A percentile compares a stretch with the other conserved stretches of the same genome.
Conservation (phyloP, 139 green algal species). For the Volvox africanus region DNA sequence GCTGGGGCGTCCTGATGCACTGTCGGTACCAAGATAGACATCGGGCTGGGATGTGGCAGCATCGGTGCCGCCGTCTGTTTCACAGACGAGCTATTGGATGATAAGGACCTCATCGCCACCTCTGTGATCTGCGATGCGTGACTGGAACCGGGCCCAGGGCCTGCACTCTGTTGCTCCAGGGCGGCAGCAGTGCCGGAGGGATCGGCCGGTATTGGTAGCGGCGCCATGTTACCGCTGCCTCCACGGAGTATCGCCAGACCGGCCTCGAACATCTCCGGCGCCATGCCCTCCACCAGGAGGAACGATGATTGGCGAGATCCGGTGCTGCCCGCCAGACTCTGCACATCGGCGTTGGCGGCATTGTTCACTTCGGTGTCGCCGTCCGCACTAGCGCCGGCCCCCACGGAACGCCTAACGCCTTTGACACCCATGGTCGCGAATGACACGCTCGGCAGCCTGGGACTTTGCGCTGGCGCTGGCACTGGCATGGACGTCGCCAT, state of each 20-base stretch:
- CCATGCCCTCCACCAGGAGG: constrained; percentile 2
- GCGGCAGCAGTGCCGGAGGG: neutral
- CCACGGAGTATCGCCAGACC: constrained; percentile 1
- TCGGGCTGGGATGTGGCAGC: neutral
- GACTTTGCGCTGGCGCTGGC: too few species aligned
- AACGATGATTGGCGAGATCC: neutral
- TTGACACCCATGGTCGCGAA: too few species aligned
- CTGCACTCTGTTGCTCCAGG: neutral
- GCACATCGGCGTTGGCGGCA: too few species aligned
- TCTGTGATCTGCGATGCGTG: too few species aligned
- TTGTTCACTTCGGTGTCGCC: neutral
- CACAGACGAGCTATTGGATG: neutral
- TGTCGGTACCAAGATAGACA: too few species aligned
- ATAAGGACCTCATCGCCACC: too few species aligned
- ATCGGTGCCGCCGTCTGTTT: neutral
- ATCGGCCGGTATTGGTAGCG: neutral
- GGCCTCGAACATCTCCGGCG: constrained; percentile 19
- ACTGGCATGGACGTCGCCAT: too few species aligned
- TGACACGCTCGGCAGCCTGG: too few species aligned
- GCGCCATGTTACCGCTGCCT: neutral
- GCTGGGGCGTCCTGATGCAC: neutral
- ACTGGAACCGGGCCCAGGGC: too few species aligned
- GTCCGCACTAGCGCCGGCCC: too few species aligned
- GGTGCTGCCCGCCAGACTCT: neutral
- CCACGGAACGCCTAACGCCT: too few species aligned